Percentiles rank a stretch among this genome's conserved stretches.
These are phyloP conservation scores for Colletotrichum orbiculare DNA, from an alignment of 2,329 filamentous ascomycete genomes.

Conservation along the genomic window DNA sequence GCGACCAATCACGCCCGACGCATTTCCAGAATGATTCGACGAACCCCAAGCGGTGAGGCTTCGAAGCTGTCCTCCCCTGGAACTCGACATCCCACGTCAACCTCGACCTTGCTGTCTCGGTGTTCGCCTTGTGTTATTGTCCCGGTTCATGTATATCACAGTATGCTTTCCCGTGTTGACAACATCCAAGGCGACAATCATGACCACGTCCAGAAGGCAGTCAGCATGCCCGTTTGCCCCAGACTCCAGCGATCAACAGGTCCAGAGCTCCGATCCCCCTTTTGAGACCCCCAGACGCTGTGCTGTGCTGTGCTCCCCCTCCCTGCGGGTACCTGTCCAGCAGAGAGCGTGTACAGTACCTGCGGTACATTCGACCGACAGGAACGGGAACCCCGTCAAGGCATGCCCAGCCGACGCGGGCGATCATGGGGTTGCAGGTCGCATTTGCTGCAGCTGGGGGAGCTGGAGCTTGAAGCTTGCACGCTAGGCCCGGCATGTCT, in stretches of 20 bases:
- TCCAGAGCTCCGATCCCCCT: too few relatives aligned
- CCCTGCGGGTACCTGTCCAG: neutral
- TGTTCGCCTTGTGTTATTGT: too few relatives aligned
- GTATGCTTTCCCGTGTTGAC: too few relatives aligned
- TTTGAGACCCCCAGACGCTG: too few relatives aligned
- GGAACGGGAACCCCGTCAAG: conserved; percentile 27
- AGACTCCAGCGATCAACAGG: too few relatives aligned
- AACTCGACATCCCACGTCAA: neutral
- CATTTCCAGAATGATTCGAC: conserved; percentile 30
- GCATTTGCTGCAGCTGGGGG: too few relatives aligned
- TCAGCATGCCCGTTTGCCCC: too few relatives aligned
- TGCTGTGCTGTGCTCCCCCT: too few relatives aligned
- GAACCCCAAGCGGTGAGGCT: conserved; percentile 34
- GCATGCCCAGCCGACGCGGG: conserved; percentile 33
- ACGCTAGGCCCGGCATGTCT: conserved; percentile 28
- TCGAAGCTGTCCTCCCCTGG: neutral
- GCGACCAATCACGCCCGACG: conserved; percentile 21
- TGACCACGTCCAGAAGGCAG: too few relatives aligned
- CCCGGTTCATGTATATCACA: too few relatives aligned
- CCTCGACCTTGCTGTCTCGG: too few relatives aligned
- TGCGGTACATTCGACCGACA: conserved; percentile 5
- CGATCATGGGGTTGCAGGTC: conserved; percentile 33
- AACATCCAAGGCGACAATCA: too few relatives aligned
- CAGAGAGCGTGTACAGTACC: neutral
- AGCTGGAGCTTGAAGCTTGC: conserved; percentile 21